These are phyloP conservation scores for Hansfordia pulvinata DNA, from an alignment of 2,329 filamentous ascomycete species.

Conservation along the genomic window DNA sequence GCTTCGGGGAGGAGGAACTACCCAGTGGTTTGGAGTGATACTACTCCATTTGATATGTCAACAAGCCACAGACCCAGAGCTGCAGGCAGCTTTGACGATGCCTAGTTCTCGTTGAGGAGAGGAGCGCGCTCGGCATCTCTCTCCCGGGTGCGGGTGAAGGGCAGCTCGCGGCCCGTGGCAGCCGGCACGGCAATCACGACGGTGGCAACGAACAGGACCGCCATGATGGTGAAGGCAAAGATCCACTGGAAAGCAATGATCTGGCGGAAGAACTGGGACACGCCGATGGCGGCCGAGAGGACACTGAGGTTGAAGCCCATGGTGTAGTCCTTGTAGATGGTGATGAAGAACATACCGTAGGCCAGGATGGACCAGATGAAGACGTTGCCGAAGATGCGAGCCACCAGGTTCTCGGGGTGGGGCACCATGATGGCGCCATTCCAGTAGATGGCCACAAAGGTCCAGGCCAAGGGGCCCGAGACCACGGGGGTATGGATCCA, in stretches of 20 bases:
- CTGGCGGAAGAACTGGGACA: constrained; percentile 62
- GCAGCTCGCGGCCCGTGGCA: constrained; percentile 42
- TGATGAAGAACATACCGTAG: constrained; percentile 65
- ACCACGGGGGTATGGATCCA: constrained; percentile 67
- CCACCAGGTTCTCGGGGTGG: constrained; percentile 50
- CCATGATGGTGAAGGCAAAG: constrained; percentile 77
- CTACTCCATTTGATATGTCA: too few relatives aligned
- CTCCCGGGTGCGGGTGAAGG: constrained; percentile 28
- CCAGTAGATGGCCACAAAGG: constrained; percentile 78
- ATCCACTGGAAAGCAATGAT: constrained; percentile 80
- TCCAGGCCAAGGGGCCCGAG: constrained; percentile 72
- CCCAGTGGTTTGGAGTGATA: too few relatives aligned
- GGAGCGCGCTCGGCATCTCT: constrained; percentile 46
- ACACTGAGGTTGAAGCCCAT: constrained; percentile 70
- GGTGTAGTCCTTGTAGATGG: constrained; percentile 60
- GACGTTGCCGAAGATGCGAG: constrained; percentile 73
- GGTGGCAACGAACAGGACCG: constrained; percentile 56
- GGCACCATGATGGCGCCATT: constrained; percentile 72
- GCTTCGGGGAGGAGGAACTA: too few relatives aligned
- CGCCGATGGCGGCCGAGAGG: constrained; percentile 59
- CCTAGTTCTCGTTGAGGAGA: constrained; percentile 36
- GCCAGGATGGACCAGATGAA: constrained; percentile 76
- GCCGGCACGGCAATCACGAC: constrained; percentile 50
- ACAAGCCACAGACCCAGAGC: too few relatives aligned
- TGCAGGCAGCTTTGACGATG: too few relatives aligned